Evolutionary conservation across 768 basidiomycete genomes (phyloP), one percentile per base, ranked within the genome.

Genomic region (Thelephora aurantiotincta): DNA sequence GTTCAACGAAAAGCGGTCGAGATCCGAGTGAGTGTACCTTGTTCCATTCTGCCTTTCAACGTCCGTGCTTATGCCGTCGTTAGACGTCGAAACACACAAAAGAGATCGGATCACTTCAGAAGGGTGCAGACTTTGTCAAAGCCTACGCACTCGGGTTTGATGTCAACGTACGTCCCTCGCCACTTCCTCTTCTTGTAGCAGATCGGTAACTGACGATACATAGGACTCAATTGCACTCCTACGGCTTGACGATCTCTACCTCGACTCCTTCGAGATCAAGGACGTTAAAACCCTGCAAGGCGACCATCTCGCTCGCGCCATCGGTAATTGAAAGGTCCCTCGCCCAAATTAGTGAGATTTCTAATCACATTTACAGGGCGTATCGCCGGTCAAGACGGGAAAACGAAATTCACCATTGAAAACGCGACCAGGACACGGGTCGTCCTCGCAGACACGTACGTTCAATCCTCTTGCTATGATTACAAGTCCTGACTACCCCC

Each of bases 251-350:
- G 96, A 98, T 60, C 75, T 99, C 12, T 99, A 98, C 62, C 83
- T 99, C 42, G 96, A 98, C 58, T 92, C 93, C 2, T 96, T 96
- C 58, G 96, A 99, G 65, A 94, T 99, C 64, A 98, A 98, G 63
- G 96, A 99, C 55, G 92, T 98, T 46, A 99, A 99, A 68, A 94
- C 90, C 0, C 73, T 99, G 6, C 92, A 96, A 51, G 96, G 96
- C 1, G 96, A 99, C 58, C 96, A 99, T 63, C 71, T 99, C 7
- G 90, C 92, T n/a, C 85, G 96, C 53, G 96, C 96, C 9, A 97
- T 99, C 51, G 96, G 91, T 79, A 51, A 36, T 68, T 56, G 13
- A 19, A 5, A n/a, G 18, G 2, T 48, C n/a, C 20, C 16, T 2
- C 35, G 13, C 6, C 33, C 18, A 30, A 37, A 5, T 14, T 23